Evolutionary conservation across 768 basidiomycete species (phyloP).

Genomic region (Auricularia cornea): DNA sequence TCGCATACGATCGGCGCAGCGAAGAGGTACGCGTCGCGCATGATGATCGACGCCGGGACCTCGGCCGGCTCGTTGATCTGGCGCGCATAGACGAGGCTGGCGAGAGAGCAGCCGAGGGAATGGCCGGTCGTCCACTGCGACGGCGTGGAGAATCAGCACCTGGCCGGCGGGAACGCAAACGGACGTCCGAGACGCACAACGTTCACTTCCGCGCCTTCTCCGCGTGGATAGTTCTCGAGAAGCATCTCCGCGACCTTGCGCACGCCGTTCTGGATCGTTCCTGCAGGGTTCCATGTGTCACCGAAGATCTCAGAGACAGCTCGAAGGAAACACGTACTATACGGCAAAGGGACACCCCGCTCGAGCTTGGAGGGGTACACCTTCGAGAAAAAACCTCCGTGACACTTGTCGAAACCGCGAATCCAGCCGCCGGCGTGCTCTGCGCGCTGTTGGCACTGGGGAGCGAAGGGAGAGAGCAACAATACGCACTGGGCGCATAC

Average conservation of each 20-base stretch:
- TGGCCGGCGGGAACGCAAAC: neutral
- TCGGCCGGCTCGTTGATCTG: conserved; percentile 12
- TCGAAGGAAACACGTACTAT: conserved; percentile 1
- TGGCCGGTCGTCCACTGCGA: conserved; percentile 12
- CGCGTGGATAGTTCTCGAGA: conserved; percentile 6
- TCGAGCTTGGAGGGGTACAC: conserved; percentile 10
- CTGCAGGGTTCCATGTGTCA: neutral
- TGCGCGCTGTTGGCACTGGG: conserved; percentile 8
- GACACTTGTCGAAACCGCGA: conserved; percentile 13
- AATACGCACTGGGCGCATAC: conserved; percentile 3
- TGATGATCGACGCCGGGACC: conserved; percentile 4
- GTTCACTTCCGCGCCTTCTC: conserved; percentile 13
- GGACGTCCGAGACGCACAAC: conserved; percentile 1
- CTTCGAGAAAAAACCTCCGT: conserved; percentile 14
- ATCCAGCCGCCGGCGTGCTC: conserved; percentile 13
- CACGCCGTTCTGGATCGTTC: conserved; percentile 11
- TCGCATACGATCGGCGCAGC: conserved; percentile 15
- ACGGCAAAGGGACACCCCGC: conserved; percentile 10
- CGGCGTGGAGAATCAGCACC: no score
- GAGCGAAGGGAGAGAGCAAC: conserved; percentile 3
- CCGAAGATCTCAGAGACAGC: neutral
- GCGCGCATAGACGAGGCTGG: conserved; percentile 14
- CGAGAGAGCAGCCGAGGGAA: conserved; percentile 14
- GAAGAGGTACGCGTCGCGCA: conserved; percentile 15
- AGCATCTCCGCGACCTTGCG: conserved; percentile 7